Percentiles rank a stretch among this genome's conserved stretches.
Evolutionary conservation across 2,329 filamentous ascomycete genomes (phyloP).

Genomic region (Monilinia fructicola): DNA sequence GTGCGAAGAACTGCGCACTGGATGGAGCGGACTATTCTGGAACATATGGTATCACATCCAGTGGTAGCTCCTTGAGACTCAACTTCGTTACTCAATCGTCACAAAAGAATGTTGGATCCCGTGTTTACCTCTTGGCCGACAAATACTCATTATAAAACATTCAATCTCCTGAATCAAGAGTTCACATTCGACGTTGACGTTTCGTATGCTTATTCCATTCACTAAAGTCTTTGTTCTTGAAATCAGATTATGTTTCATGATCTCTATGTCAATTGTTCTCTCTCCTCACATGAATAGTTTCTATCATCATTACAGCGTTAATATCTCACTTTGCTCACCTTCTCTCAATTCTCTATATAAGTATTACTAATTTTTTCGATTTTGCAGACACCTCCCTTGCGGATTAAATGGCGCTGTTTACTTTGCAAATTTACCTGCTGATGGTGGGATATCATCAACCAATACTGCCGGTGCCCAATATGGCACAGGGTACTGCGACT

Average conservation of each 20-base stretch:
- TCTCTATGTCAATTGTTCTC: too few relatives aligned
- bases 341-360: too few relatives aligned
- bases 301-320: too few relatives aligned
- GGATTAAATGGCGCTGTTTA: slow-evolving; percentile 73
- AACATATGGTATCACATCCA: slow-evolving; percentile 56
- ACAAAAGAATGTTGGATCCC: slow-evolving; percentile 52
- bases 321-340: too few relatives aligned
- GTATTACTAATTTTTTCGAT: too few relatives aligned
- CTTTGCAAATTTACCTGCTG: slow-evolving; percentile 60
- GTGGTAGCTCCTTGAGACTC: slow-evolving; percentile 52
- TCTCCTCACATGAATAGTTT: too few relatives aligned
- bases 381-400: slow-evolving; percentile 54
- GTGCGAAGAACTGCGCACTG: slow-evolving; percentile 52
- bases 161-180: slow-evolving; percentile 65
- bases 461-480: slow-evolving; percentile 60
- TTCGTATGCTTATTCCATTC: slow-evolving; percentile 42
- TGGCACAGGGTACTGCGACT: slow-evolving; percentile 64
- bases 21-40: slow-evolving; percentile 53
- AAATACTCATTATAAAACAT: slow-evolving; percentile 63
- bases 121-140: slow-evolving; percentile 64
- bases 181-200: slow-evolving; percentile 73
- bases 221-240: too few relatives aligned
- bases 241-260: too few relatives aligned
- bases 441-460: slow-evolving; percentile 54
- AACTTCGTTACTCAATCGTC: slow-evolving; percentile 55